These are phyloP conservation scores for Gloeophyllum trabeum DNA, from an alignment of 768 basidiomycete genomes.

Conservation along the genomic window DNA sequence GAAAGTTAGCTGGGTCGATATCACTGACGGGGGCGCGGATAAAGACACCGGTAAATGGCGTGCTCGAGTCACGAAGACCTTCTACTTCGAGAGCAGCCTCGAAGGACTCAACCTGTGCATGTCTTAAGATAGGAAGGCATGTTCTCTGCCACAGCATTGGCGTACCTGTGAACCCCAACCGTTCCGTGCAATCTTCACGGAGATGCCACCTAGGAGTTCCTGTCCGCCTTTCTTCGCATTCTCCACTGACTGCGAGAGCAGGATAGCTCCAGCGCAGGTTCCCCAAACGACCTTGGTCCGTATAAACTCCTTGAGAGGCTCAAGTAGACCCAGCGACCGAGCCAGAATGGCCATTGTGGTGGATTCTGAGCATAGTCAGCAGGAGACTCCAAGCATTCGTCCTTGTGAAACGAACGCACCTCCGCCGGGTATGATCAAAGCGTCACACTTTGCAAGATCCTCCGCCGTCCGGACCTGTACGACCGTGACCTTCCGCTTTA, in stretches of 20 bases:
- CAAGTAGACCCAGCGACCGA: constrained; percentile 60
- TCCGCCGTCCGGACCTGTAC: constrained; percentile 59
- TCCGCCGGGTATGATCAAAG: constrained; percentile 90
- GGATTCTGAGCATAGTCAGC: constrained; percentile 47
- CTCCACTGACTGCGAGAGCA: constrained; percentile 64
- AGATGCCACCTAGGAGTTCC: constrained; percentile 73
- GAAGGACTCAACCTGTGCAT: constrained; percentile 74
- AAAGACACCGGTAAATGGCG: constrained; percentile 75
- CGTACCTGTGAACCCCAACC: constrained; percentile 87
- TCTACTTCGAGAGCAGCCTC: constrained; percentile 63
- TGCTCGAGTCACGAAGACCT: constrained; percentile 44
- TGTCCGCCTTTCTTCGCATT: constrained; percentile 83
- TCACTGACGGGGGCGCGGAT: constrained; percentile 81
- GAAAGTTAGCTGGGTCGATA: constrained; percentile 1
- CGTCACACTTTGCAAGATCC: constrained; percentile 72
- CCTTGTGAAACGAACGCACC: constrained; percentile 26
- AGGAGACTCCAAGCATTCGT: neutral
- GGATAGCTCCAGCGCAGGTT: constrained; percentile 91
- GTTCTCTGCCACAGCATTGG: neutral
- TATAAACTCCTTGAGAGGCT: constrained; percentile 72
- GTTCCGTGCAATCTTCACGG: constrained; percentile 74
- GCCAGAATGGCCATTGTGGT: constrained; percentile 84
- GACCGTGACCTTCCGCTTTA: constrained; percentile 29
- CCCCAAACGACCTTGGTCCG: constrained; percentile 79
- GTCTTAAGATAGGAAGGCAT: neutral